Percentiles rank a stretch among this genome's conserved stretches.
Evolutionary conservation across 177 flowering plant genomes (phyloP).

Genomic region (Vitis hybrid): DNA sequence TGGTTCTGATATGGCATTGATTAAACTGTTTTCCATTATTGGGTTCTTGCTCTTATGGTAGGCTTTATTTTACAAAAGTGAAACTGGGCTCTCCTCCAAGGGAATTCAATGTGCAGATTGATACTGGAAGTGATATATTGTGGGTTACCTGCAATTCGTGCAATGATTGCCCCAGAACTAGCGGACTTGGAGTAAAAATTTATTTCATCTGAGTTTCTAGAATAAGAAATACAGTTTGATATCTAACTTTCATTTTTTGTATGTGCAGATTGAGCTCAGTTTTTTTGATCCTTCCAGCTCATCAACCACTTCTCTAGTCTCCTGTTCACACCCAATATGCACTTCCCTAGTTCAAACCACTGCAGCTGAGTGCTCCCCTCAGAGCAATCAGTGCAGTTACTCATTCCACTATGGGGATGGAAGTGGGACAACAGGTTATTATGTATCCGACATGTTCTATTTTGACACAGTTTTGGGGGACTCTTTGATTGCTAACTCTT

Average conservation of each 20-base stretch:
- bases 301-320: conserved; percentile 30
- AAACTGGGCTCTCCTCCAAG: conserved; percentile 49
- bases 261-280: conserved; percentile 40
- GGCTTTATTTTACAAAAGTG: conserved; percentile 53
- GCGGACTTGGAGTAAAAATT: conserved; percentile 43
- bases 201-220: background rate
- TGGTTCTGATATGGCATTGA: background rate
- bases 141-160: conserved; percentile 53
- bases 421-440: conserved; percentile 52
- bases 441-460: conserved; percentile 37
- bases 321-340: conserved; percentile 46
- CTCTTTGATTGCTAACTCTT: conserved; percentile 39
- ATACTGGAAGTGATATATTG: conserved; percentile 55
- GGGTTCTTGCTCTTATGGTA: conserved; percentile 14
- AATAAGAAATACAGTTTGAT: background rate
- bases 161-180: conserved; percentile 42
- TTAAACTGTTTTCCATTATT: background rate
- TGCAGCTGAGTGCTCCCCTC: conserved; percentile 30
- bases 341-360: conserved; percentile 26
- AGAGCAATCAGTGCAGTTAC: conserved; percentile 40
- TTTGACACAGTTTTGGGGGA: conserved; percentile 42
- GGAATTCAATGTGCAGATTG: conserved; percentile 54
- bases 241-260: background rate
- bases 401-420: conserved; percentile 49
- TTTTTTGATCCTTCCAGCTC: conserved; percentile 40